phyloP scores from a whole-genome alignment of 2,329 filamentous ascomycete genomes.

The Venturia oleaginea region DNA sequence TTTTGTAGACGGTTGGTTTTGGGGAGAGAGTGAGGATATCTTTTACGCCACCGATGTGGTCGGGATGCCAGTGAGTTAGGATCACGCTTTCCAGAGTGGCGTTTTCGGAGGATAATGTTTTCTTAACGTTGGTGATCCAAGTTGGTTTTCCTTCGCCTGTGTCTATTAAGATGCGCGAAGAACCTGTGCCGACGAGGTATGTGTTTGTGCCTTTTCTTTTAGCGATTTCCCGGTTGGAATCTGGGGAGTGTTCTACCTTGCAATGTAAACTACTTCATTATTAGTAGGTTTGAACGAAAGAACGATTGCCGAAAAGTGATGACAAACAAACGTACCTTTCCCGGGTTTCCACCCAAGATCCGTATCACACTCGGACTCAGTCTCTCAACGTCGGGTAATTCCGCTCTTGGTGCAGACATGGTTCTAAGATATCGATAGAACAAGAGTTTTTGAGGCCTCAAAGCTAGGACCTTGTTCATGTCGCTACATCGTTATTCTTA shows the following conservation, averaged over 20 bases:
- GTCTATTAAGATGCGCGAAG: constrained; percentile 70
- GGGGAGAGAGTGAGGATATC: constrained; percentile 61
- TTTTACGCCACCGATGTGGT: constrained; percentile 69
- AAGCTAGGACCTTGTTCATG: constrained; percentile 1
- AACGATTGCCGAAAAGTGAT: background rate
- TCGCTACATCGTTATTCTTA: background rate
- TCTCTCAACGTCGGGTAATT: constrained; percentile 65
- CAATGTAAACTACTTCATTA: constrained; percentile 43
- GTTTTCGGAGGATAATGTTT: constrained; percentile 57
- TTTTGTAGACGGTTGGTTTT: constrained; percentile 55
- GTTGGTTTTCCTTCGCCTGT: constrained; percentile 72
- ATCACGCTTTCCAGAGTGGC: constrained; percentile 61
- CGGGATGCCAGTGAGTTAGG: constrained; percentile 86
- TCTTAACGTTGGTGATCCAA: constrained; percentile 61
- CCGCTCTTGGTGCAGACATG: constrained; percentile 35
- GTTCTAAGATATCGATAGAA: constrained; percentile 17
- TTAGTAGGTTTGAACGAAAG: constrained; percentile 4
- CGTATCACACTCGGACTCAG: constrained; percentile 71
- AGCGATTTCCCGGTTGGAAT: background rate
- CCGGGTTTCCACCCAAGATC: constrained; percentile 82
- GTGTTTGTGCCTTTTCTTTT: constrained; percentile 74
- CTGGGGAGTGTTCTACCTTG: constrained; percentile 39
- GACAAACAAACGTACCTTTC: constrained; percentile 50
- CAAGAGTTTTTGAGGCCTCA: constrained; percentile 19
- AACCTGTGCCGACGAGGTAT: constrained; percentile 75